A percentile compares a stretch with the other conserved stretches of the same genome.
Conservation (phyloP, 2,329 filamentous ascomycete genomes). For the Penicillium sp. region DNA sequence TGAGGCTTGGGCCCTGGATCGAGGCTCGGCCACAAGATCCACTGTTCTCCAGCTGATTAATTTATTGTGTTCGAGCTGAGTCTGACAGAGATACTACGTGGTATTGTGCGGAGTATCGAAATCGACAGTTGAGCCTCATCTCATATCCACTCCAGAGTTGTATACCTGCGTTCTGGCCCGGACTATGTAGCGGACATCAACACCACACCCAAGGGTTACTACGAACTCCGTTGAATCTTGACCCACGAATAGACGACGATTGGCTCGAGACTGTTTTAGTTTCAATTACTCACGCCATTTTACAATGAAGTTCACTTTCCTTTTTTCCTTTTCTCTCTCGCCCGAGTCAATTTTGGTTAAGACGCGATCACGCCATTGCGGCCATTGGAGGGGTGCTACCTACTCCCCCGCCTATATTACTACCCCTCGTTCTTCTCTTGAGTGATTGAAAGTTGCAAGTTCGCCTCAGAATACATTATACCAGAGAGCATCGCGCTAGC, state of each 20-base stretch:
- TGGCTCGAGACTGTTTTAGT: not conserved
- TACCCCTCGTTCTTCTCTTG: slow-evolving; percentile 5
- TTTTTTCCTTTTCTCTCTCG: not conserved
- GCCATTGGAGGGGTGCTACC: slow-evolving; percentile 1
- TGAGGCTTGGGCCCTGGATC: not conserved
- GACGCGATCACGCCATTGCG: slow-evolving; percentile 17
- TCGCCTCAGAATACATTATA: not conserved
- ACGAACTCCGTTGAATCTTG: not conserved
- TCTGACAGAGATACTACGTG: no score
- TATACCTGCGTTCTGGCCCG: no score
- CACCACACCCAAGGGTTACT: no score
- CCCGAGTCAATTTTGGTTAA: slow-evolving; percentile 8
- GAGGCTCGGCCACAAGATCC: slow-evolving; percentile 8
- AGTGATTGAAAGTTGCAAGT: not conserved
- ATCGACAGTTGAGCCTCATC: no score
- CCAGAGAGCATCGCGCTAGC: no score
- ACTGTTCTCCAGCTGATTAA: not conserved
- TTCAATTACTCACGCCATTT: slow-evolving; percentile 1
- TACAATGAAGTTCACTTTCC: not conserved
- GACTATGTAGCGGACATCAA: no score
- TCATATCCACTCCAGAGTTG: no score
- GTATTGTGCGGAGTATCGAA: no score
- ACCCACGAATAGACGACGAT: not conserved
- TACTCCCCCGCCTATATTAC: slow-evolving; percentile 11
- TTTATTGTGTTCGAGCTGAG: not conserved